Evolutionary conservation across 495 filamentous ascomycete genomes (phyloP), one percentile per base, ranked within the genome.

Genomic region (Daldinia bambusicola): DNA sequence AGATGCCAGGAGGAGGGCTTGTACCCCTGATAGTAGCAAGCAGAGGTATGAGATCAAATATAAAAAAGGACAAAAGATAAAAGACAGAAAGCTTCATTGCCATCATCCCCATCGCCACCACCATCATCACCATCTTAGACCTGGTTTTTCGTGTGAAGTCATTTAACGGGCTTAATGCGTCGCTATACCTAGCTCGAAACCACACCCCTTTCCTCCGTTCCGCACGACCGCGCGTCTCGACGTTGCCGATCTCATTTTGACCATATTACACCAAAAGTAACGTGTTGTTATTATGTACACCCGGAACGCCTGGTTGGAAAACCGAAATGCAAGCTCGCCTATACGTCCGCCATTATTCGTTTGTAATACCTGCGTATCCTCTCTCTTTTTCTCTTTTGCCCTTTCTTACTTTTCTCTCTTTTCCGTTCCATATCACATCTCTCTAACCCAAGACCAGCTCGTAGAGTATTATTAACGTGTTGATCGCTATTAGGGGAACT

Each of bases 401-500:
- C 32, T 36, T 36, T 10, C 9, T 36, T 5, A 1, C 9, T 26
- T 1, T 3, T 26, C 26, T 26, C 26, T 26, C 26, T 26, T 3
- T 3, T 26, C 26, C 26, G 1, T 3, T 26, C 26, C 3, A 26
- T 26, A 26, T 26, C 26, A 1, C 26, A 1, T 26, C 1, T 20
- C 38, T 36, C 45, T 75, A 97, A 16, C 95, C 95, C 40, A 98
- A 86, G 31, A 96, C 87, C 4, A 97, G 83, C 80, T 95, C 92
- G 79, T 96, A 98, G 60, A 93, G 78, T 77, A 97, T 97, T 67
- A 98, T 89, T 55, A 97, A 76, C 1, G 91, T 92, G 77, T 99
- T 99, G 74, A 97, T 91, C 48, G 89, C 87, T 76, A 99, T 98
- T 57, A 99, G 83, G 8, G 95, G 96, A 90, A 97, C 95, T 98